Percentiles rank a stretch among this genome's conserved stretches.
phyloP scores from a whole-genome alignment of 306 rosid genomes.

The Vigna angularis region DNA sequence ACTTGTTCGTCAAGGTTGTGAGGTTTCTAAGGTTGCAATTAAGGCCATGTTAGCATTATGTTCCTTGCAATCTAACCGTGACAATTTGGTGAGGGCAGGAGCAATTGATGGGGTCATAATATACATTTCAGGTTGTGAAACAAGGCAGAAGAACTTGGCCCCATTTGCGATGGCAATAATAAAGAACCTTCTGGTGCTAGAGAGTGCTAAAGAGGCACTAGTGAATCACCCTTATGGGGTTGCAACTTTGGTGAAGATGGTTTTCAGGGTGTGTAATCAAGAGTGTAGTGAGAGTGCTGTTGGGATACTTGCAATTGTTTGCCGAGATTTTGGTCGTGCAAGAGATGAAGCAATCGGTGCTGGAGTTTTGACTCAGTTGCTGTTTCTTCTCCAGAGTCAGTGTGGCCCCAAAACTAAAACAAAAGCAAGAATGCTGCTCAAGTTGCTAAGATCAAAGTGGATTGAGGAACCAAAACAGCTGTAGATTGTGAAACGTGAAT shows the following conservation, averaged over 20 bases:
- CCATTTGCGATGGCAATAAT: constrained; percentile 60
- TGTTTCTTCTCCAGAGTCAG: constrained; percentile 89
- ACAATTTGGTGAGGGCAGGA: constrained; percentile 62
- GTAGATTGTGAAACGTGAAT: constrained; percentile 50
- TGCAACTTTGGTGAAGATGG: constrained; percentile 68
- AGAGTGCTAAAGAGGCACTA: constrained; percentile 67
- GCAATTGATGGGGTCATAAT: constrained; percentile 61
- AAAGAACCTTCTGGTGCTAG: constrained; percentile 65
- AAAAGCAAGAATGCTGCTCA: constrained; percentile 86
- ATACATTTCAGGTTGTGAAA: constrained; percentile 56
- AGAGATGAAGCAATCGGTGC: constrained; percentile 78
- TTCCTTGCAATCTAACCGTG: constrained; percentile 54
- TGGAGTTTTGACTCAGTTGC: constrained; percentile 79
- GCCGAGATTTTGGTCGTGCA: constrained; percentile 63
- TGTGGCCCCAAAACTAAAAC: constrained; percentile 68
- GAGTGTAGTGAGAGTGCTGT: constrained; percentile 80
- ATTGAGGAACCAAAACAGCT: constrained; percentile 54
- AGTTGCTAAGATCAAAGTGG: constrained; percentile 79
- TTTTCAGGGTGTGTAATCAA: constrained; percentile 73
- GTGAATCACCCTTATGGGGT: constrained; percentile 55
- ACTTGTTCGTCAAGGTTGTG: constrained; percentile 41
- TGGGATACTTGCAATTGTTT: constrained; percentile 61
- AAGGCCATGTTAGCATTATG: constrained; percentile 69
- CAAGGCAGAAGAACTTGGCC: constrained; percentile 49
- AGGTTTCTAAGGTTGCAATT: constrained; percentile 64